Base-by-base conservation (phyloP, 257 asterid species). In the Schizonepeta tenuifolia region DNA sequence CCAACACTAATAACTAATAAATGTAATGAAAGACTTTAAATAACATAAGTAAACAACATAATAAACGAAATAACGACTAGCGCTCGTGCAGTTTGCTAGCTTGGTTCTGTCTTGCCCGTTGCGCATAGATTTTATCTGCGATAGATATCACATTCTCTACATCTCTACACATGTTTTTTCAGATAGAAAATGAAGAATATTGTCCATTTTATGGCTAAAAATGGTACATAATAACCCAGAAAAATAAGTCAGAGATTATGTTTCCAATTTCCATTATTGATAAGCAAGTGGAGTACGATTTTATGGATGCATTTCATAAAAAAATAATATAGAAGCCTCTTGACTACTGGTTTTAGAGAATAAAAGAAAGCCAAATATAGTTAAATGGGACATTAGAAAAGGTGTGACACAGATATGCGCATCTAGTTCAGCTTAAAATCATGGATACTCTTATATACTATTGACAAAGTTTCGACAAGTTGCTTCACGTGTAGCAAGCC, bases 271-370 rank as follows among this genome's bases (percentile, higher is more conserved):
- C 49, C 54, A 35, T 65, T 11, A 43, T 3, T 59, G 14, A 55
- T 26, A 31, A 49, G 38, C 43, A 65, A 56, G 15, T 56, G 55
- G 65, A 44, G 72, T 46, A 24, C 56, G 61, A 5, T 38, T 8
- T 38, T 24, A 38, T 54, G 44, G 36, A 59, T 26, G 33, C 64
- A 54, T 59, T 73, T 73, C 55, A 70, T 21, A 22, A 77, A 1
- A 24, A 24, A 2, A 24, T n/a, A 24, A 24, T 24, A 24, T 24
- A 24, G 26, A 24, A 24, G 26, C 26, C 26, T 24, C 26, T 24
- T 24, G 26, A 24, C 26, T 24, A 24, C 26, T 24, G 18, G 10
- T 26, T 67, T 59, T 24, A 0, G 61, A 28, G 68, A 54, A 26
- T 47, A 5, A 24, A n/a, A 50, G 31, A n/a, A 38, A 20, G 9